Evolutionary conservation across 208 protist genomes (phyloP).

Genomic region (Angomonas deanei): DNA sequence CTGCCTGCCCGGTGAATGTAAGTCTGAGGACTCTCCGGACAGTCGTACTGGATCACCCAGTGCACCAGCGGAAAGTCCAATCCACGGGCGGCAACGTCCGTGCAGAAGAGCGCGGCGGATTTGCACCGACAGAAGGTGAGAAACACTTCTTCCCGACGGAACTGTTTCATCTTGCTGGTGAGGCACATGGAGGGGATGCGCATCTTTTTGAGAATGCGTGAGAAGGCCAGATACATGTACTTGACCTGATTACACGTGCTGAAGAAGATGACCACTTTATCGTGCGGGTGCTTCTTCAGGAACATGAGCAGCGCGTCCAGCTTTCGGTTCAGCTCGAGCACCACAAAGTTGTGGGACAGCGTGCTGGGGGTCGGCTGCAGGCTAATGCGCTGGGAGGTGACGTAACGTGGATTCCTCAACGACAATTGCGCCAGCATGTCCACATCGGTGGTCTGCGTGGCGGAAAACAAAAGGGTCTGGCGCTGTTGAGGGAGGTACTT

Average conservation of each 20-base stretch:
- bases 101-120: slow-evolving; percentile 95
- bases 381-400: slow-evolving; percentile 90
- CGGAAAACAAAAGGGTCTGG: slow-evolving; percentile 99
- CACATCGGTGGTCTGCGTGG: slow-evolving; percentile 97
- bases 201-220: slow-evolving; percentile 89
- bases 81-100: slow-evolving; percentile 97
- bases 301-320: slow-evolving; percentile 97
- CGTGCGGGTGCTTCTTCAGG: slow-evolving; percentile 93
- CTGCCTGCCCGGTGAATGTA: slow-evolving; percentile 99
- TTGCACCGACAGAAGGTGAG: slow-evolving; percentile 87
- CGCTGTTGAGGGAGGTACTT: slow-evolving; percentile 77
- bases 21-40: slow-evolving; percentile 95
- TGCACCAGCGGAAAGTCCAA: slow-evolving; percentile 97
- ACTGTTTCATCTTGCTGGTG: slow-evolving; percentile 93
- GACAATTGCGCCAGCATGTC: slow-evolving; percentile 91
- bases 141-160: slow-evolving; percentile 88
- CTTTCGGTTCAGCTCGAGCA: slow-evolving; percentile 92
- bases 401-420: slow-evolving; percentile 93
- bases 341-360: slow-evolving; percentile 93
- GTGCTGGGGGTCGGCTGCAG: slow-evolving; percentile 77
- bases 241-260: slow-evolving; percentile 97
- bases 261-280: slow-evolving; percentile 98
- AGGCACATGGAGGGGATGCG: slow-evolving; percentile 89
- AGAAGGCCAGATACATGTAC: slow-evolving; percentile 91
- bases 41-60: slow-evolving; percentile 99